Conservation (phyloP, 1,139 yeast species). For the Tardiomyces blankii region DNA sequence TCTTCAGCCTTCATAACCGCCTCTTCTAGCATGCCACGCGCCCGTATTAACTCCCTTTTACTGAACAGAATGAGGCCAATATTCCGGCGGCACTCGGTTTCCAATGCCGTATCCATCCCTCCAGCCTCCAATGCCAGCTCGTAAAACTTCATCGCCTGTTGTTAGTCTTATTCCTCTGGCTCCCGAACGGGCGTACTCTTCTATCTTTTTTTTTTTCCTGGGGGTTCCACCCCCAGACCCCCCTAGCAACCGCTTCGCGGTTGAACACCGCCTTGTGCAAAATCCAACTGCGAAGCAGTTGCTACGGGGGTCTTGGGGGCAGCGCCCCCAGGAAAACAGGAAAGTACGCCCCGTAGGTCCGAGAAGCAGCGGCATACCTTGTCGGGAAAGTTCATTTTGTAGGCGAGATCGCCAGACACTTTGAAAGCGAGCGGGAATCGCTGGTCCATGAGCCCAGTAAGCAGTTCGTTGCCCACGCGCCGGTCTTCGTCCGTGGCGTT, state of each 20-base stretch:
- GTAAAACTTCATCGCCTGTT: conserved; percentile 38
- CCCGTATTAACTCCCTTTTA: conserved; percentile 37
- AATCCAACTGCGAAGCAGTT: no score
- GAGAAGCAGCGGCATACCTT: not conserved
- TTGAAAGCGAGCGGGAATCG: conserved; percentile 65
- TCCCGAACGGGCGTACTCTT: no score
- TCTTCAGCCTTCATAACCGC: conserved; percentile 31
- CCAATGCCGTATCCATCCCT: conserved; percentile 38
- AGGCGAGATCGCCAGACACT: conserved; percentile 63
- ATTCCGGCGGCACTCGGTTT: conserved; percentile 64
- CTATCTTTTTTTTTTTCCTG: no score
- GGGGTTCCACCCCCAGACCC: no score
- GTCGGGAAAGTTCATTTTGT: conserved; percentile 41
- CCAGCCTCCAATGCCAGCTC: conserved; percentile 37
- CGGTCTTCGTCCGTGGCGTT: conserved; percentile 40
- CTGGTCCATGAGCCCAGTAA: conserved; percentile 47
- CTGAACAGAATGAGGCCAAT: conserved; percentile 57
- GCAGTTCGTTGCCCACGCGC: conserved; percentile 48
- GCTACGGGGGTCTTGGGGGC: no score
- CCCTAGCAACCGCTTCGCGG: no score
- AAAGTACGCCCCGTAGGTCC: no score
- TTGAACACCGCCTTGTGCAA: no score
- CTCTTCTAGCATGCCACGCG: conserved; percentile 49
- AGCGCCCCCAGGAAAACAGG: no score
- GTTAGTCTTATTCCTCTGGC: no score